These are phyloP conservation scores for Ajuga chamaepitys DNA, from an alignment of 257 asterid genomes.

Conservation along the genomic window DNA sequence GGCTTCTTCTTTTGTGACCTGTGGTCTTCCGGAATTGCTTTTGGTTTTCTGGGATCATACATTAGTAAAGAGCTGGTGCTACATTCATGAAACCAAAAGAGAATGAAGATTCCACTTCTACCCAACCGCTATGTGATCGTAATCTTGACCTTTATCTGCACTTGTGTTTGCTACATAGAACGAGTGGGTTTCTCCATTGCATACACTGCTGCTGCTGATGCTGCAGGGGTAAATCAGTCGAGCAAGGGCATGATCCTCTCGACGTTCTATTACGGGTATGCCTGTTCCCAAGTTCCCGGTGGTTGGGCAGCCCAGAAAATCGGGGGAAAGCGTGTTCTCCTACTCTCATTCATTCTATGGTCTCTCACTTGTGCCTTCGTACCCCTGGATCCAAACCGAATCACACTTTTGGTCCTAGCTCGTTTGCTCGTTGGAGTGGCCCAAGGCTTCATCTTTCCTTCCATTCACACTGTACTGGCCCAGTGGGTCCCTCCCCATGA, in stretches of 20 bases:
- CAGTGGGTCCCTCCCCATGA: slow-evolving; percentile 99
- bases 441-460: slow-evolving; percentile 92
- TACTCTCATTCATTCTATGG: slow-evolving; percentile 74
- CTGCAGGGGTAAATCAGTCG: slow-evolving; percentile 63
- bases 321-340: slow-evolving; percentile 82
- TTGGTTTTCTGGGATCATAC: neutral
- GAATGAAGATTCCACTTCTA: slow-evolving; percentile 50
- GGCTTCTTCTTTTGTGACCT: slow-evolving; percentile 22
- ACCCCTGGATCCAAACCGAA: slow-evolving; percentile 69
- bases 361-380: slow-evolving; percentile 78
- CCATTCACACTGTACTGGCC: slow-evolving; percentile 91
- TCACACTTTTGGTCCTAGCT: slow-evolving; percentile 53
- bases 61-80: slow-evolving; percentile 2
- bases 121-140: slow-evolving; percentile 70
- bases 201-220: slow-evolving; percentile 90
- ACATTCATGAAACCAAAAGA: slow-evolving; percentile 35
- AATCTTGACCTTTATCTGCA: slow-evolving; percentile 72
- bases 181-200: slow-evolving; percentile 95
- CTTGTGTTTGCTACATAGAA: slow-evolving; percentile 85
- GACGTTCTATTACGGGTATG: slow-evolving; percentile 84
- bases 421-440: slow-evolving; percentile 94
- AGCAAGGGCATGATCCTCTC: slow-evolving; percentile 88
- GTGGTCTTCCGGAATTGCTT: neutral
- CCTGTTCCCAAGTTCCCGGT: slow-evolving; percentile 92
- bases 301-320: slow-evolving; percentile 96